Base-by-base conservation (phyloP, 306 rosid genomes). In the Cyamopsis tetragonoloba region DNA sequence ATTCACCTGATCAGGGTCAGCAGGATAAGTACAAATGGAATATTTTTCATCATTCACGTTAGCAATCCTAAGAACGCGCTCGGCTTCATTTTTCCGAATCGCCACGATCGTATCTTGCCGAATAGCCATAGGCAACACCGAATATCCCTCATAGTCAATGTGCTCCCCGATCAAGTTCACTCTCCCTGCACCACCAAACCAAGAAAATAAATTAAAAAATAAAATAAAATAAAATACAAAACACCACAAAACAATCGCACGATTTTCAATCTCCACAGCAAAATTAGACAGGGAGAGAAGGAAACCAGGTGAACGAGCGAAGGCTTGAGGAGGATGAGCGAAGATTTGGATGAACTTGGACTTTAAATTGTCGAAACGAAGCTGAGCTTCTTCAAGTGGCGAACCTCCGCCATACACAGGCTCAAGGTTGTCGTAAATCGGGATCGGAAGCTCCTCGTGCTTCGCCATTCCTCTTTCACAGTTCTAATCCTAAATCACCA, bases 91-190 rank as follows among this genome's bases (percentile, higher is more conserved):
- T 71, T 48, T 85, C 70, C 96, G 57, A 42, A 93, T 86, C 0
- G 92, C 99, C 6, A 93, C 83, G 8, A 93, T 88, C 3, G 97
- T 90, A 66, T 93, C 99, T 67, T 86, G 99, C 42, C 99, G 77
- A 67, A 93, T 93, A 6, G 99, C 99, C 99, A 93, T 90, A 37
- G 99, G 99, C 89, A 93, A 70, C 78, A 93, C 99, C 8, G 99
- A 93, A 78, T 93, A 93, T 0, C 99, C 99, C 44, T 90, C 96
- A 65, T 93, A 90, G 43, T 93, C 99, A 72, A 93, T 90, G 38
- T 93, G 97, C 80, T 93, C 99, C 44, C 99, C 99, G 23, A 93
- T 90, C 93, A 93, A 83, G 77, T 93, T 93, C 85, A 93, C 99
- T 72, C 99, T 93, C 77, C 97, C 99, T 93, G 72, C 82, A 68